Evolutionary conservation across 2,329 filamentous ascomycete species (phyloP).

Genomic region (Cladophialophora immunda): DNA sequence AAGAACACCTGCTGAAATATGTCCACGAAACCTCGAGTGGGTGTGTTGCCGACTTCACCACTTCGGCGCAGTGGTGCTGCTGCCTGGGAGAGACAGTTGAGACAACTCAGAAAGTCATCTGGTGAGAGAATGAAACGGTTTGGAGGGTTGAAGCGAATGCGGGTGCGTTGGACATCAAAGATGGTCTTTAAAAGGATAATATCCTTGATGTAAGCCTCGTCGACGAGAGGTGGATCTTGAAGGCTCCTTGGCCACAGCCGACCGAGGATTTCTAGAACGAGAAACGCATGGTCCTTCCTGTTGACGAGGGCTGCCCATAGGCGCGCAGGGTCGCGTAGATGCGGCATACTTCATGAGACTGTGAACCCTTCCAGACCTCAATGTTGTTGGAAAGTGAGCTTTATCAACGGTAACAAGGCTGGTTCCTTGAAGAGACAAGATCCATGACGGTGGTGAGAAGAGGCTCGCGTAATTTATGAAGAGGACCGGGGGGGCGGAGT

Average conservation of each 20-base stretch:
- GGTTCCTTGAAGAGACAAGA: not conserved
- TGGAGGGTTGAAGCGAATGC: not conserved
- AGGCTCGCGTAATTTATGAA: not conserved
- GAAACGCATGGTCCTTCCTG: conserved; percentile 9
- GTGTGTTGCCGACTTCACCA: not conserved
- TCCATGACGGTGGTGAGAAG: not conserved
- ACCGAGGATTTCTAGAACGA: conserved; percentile 15
- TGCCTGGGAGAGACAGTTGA: not conserved
- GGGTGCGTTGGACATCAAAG: conserved; percentile 14
- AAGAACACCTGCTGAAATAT: conserved; percentile 7
- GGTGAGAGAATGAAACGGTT: not conserved
- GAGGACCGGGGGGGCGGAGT: not conserved
- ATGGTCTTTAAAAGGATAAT: conserved; percentile 12
- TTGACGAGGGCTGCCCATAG: conserved; percentile 7
- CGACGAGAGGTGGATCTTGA: not conserved
- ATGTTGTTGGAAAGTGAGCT: not conserved
- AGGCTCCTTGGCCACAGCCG: conserved; percentile 11
- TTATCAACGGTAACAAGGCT: not conserved
- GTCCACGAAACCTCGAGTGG: not conserved
- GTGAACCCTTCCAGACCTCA: not conserved
- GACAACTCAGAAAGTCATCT: not conserved
- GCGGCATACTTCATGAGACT: conserved; percentile 13
- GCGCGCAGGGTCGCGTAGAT: not conserved
- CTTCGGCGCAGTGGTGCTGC: not conserved
- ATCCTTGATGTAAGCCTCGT: conserved; percentile 12